Conservation (phyloP, 176 grass and related monocot species). For the Juncus inflexus region DNA sequence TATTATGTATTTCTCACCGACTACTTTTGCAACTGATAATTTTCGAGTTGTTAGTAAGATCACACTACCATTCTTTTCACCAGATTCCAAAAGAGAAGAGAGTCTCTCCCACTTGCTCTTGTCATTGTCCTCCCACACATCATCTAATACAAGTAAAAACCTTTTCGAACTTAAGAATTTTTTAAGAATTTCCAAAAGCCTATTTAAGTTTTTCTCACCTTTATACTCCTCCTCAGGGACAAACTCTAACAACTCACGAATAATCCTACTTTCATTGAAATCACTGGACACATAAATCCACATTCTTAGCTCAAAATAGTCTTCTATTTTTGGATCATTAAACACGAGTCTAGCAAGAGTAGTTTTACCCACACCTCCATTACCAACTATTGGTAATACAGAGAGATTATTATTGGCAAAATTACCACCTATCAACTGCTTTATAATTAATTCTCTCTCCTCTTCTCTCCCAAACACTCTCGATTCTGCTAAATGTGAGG, state of each 20-base stretch:
- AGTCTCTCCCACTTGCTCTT: conserved; percentile 18
- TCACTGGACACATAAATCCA: conserved; percentile 41
- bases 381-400: conserved; percentile 15
- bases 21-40: background rate
- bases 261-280: conserved; percentile 26
- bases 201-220: background rate
- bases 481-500: background rate
- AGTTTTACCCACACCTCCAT: conserved; percentile 42
- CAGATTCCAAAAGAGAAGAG: background rate
- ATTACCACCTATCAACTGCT: background rate
- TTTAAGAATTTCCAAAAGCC: background rate
- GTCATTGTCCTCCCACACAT: conserved; percentile 39
- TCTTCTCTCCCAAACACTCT: conserved; percentile 23
- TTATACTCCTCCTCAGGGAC: background rate
- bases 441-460: conserved; percentile 19
- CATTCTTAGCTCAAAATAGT: conserved; percentile 16
- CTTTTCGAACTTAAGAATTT: background rate
- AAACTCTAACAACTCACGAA: conserved; percentile 12
- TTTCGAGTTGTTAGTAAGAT: conserved; percentile 22
- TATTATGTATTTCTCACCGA: background rate
- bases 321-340: conserved; percentile 2
- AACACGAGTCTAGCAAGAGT: conserved; percentile 35
- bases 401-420: background rate
- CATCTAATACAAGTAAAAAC: conserved; percentile 40
- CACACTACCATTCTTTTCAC: conserved; percentile 3